These are phyloP conservation scores for Geotrichum aggregatum DNA, from an alignment of 1,139 yeast genomes.

Conservation along the genomic window DNA sequence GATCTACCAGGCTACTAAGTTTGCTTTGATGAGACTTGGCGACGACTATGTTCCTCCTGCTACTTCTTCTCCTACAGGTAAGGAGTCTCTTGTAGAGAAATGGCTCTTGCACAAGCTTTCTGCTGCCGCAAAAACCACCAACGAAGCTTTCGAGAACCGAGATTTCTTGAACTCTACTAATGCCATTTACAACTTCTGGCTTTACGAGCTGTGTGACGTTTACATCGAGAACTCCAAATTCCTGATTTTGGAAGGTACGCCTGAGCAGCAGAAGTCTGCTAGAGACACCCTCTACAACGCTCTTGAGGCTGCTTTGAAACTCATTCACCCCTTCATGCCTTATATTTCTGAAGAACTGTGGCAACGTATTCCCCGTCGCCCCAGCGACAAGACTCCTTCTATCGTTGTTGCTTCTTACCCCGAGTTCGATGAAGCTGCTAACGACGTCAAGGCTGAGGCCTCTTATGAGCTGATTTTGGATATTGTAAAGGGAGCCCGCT, in stretches of 20 bases:
- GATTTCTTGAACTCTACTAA: constrained; percentile 87
- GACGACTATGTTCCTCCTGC: constrained; percentile 81
- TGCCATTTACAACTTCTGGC: constrained; percentile 89
- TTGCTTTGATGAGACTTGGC: constrained; percentile 90
- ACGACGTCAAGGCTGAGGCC: constrained; percentile 58
- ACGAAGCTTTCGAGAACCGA: constrained; percentile 69
- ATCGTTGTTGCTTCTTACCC: constrained; percentile 82
- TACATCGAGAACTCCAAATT: constrained; percentile 96
- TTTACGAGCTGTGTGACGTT: constrained; percentile 90
- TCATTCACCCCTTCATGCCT: constrained; percentile 98
- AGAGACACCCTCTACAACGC: constrained; percentile 90
- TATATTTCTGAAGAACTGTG: constrained; percentile 95
- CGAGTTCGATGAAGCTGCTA: constrained; percentile 54
- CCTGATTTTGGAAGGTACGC: constrained; percentile 86
- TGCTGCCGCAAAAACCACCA: constrained; percentile 60
- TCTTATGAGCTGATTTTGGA: constrained; percentile 82
- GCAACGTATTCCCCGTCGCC: constrained; percentile 94
- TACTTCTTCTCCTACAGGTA: constrained; percentile 55
- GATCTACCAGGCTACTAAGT: constrained; percentile 97
- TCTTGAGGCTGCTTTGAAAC: constrained; percentile 82
- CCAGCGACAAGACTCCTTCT: constrained; percentile 62
- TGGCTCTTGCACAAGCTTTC: constrained; percentile 92
- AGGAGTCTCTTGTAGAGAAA: constrained; percentile 88
- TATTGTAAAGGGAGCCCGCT: constrained; percentile 87
- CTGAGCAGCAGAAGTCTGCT: constrained; percentile 79